phyloP scores from a whole-genome alignment of 2,329 filamentous ascomycete genomes.

The Claviceps sp. region DNA sequence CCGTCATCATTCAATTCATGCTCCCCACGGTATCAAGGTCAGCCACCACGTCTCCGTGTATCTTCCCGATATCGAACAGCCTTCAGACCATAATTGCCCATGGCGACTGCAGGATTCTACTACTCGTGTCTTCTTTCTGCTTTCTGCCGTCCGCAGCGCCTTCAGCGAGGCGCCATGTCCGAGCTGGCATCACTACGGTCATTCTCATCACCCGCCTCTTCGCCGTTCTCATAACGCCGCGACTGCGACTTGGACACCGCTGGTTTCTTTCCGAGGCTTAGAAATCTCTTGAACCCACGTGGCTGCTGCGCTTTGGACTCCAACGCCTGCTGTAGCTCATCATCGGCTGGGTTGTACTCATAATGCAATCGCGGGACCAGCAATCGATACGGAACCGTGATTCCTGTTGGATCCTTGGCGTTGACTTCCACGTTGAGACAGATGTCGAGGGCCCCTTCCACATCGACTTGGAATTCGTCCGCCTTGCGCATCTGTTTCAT shows the following conservation, averaged over 20 bases:
- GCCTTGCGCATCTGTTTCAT: slow-evolving; percentile 44
- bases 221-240: slow-evolving; percentile 10
- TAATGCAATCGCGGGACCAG: slow-evolving; percentile 68
- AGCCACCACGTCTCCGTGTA: background rate
- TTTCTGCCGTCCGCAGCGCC: background rate
- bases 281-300: slow-evolving; percentile 29
- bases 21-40: background rate
- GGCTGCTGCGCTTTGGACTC: slow-evolving; percentile 16
- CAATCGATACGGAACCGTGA: slow-evolving; percentile 75
- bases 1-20: background rate
- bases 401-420: slow-evolving; percentile 71
- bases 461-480: slow-evolving; percentile 49
- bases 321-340: slow-evolving; percentile 13
- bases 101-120: too few relatives aligned
- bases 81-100: too few relatives aligned
- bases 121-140: background rate
- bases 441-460: slow-evolving; percentile 76
- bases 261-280: slow-evolving; percentile 29
- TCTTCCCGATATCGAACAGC: background rate
- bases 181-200: slow-evolving; percentile 5
- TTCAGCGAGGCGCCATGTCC: slow-evolving; percentile 3
- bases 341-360: slow-evolving; percentile 31
- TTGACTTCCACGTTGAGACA: slow-evolving; percentile 83
- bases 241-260: slow-evolving; percentile 7
- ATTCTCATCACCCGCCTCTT: slow-evolving; percentile 12